These are phyloP conservation scores for Ceratocystis ficicola DNA, from an alignment of 2,329 filamentous ascomycete species.

Conservation along the genomic window DNA sequence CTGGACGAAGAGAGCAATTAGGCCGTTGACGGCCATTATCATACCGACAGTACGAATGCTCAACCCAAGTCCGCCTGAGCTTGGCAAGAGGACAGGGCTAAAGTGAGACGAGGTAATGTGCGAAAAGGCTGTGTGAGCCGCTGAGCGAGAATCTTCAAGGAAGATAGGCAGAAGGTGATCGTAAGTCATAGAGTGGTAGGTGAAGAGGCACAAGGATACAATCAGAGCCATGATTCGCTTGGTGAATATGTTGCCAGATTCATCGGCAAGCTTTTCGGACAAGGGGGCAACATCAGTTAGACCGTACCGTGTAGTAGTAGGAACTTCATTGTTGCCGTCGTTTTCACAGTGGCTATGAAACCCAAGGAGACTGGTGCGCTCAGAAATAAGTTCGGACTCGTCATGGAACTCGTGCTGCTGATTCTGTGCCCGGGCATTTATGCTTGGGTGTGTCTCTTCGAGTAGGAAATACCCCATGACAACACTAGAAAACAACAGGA, in stretches of 20 bases:
- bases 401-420: conserved; percentile 32
- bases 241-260: conserved; percentile 20
- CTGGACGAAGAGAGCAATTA: conserved; percentile 48
- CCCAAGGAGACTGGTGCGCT: conserved; percentile 63
- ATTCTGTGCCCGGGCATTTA: conserved; percentile 43
- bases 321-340: conserved; percentile 36
- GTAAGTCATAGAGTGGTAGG: conserved; percentile 90
- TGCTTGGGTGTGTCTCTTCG: conserved; percentile 79
- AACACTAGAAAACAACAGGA: conserved; percentile 65
- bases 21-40: conserved; percentile 47
- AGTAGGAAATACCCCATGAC: conserved; percentile 68
- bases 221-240: conserved; percentile 39
- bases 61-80: conserved; percentile 46
- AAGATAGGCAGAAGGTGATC: conserved; percentile 89
- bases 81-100: conserved; percentile 31
- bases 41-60: conserved; percentile 50
- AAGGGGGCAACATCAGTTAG: background rate
- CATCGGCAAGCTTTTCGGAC: conserved; percentile 27
- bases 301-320: background rate
- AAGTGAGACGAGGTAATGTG: conserved; percentile 25
- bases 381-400: conserved; percentile 32
- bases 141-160: conserved; percentile 60
- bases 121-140: conserved; percentile 30
- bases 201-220: conserved; percentile 76
- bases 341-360: conserved; percentile 29